Conservation (phyloP, 148 eudicot genomes). For the Rhododendron kiyosumense region DNA sequence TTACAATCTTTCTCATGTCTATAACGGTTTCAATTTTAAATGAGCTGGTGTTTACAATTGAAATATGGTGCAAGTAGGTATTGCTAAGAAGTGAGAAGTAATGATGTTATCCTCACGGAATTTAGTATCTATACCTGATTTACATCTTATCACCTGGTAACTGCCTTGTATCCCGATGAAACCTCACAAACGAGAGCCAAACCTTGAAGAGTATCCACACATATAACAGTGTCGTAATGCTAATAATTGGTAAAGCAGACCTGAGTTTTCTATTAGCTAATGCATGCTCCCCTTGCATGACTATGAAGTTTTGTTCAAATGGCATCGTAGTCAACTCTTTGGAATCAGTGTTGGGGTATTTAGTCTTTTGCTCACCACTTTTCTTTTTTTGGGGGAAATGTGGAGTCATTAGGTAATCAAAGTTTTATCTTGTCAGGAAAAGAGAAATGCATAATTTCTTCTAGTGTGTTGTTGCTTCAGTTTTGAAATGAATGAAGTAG, state of each 20-base stretch:
- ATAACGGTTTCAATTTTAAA: neutral
- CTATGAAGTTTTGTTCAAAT: no score
- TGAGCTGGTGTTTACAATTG: neutral
- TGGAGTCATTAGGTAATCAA: neutral
- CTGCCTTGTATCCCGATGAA: neutral
- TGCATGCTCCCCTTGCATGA: neutral
- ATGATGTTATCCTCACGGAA: neutral
- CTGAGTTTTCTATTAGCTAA: neutral
- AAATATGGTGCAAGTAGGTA: neutral
- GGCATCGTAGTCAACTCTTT: neutral
- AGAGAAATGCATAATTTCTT: neutral
- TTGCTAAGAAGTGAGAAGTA: neutral
- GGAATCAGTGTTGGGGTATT: neutral
- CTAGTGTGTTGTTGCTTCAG: neutral
- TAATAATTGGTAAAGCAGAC: neutral
- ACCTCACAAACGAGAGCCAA: neutral
- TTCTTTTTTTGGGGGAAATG: neutral
- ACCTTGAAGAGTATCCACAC: neutral
- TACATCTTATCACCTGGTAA: neutral
- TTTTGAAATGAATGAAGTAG: slow-evolving; percentile 8
- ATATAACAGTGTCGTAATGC: neutral
- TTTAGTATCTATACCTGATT: neutral
- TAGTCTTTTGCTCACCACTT: neutral
- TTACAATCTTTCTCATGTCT: neutral
- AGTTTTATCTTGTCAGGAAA: neutral